Evolutionary conservation across 1,284 basidiomycete species (phyloP), one percentile per base, ranked within the genome.

Genomic region (Phellopilus nigrolimitatus): DNA sequence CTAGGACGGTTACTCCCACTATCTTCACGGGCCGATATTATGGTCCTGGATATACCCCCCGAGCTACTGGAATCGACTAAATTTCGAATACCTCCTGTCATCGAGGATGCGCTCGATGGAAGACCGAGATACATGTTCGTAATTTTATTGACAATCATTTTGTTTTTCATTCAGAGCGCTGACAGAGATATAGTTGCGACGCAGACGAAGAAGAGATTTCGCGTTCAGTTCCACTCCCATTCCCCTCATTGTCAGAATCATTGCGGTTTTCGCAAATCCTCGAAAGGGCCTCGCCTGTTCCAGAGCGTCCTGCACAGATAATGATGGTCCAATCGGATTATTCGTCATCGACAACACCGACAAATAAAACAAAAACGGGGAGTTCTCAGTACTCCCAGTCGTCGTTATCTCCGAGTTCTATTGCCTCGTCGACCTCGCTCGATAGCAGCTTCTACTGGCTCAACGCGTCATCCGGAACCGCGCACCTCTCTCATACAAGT

Each of bases 1-100:
- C 74, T 75, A 27, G 82, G 82, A 37, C 74, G 76, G 42, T 71
- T 90, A 36, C 68, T 81, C 66, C 73, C 79, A 33, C 84, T 85
- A 2, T 79, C 78, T 1, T 74, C 70, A 21, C 71, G 82, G 30
- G 67, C 74, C 13, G 84, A 88, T 58, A 80, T 90, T 60, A 80
- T 80, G 73, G 64, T 66, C 19, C 68, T 89, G 10, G 71, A 72
- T 43, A 84, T 89, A 68, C 78, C 82, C 1, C 80, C 81, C 15
- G 78, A 82, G 52, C 76, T 85, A 54, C 79, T 87, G 60, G 78
- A 82, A 48, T 71, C 82, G 37, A 82, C 82, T 22, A 86, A 84
- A 61, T 88, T 87, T 62, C 76, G 85, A 7, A 80, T 83, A 39
- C 84, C 84, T 8, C 83, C 84, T 3, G 81, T 84, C 60, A 72